Percentiles rank a stretch among this genome's conserved stretches.
phyloP scores from a whole-genome alignment of 2,329 filamentous ascomycete species.

The Penicillium griseofulvum region DNA sequence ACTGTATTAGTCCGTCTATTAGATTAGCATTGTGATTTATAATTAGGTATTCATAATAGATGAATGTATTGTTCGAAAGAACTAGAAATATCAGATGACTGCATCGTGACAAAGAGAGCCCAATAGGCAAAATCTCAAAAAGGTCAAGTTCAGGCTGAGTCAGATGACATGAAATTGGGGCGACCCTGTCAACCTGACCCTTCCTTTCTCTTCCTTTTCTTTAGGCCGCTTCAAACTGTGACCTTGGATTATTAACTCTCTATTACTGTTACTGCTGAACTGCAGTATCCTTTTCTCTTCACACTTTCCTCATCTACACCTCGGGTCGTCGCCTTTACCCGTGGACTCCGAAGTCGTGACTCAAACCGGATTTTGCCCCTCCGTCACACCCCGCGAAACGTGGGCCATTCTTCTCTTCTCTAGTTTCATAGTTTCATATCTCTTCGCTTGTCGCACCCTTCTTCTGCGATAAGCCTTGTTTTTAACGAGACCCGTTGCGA shows the following conservation, averaged over 20 bases:
- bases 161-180: slow-evolving; percentile 7
- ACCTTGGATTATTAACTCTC: not conserved
- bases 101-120: not conserved
- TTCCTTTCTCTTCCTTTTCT: not conserved
- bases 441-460: not conserved
- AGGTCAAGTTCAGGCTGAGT: slow-evolving; percentile 8
- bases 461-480: not conserved
- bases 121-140: not conserved
- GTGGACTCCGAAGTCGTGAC: slow-evolving; percentile 13
- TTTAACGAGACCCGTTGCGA: not conserved
- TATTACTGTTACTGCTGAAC: not conserved
- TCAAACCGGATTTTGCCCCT: slow-evolving; percentile 21
- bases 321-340: not conserved
- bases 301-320: not conserved
- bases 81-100: not conserved
- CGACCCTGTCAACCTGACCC: not conserved
- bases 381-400: slow-evolving; percentile 23
- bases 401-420: slow-evolving; percentile 16
- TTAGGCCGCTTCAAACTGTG: slow-evolving; percentile 4
- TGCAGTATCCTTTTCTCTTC: not conserved
- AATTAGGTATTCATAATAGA: not conserved
- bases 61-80: not conserved
- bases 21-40: not conserved
- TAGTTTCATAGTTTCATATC: slow-evolving; percentile 6
- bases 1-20: not conserved